These are phyloP conservation scores for Sugiyamaella boreocaroliniensis DNA, from an alignment of 805 yeast genomes.

Conservation along the genomic window DNA sequence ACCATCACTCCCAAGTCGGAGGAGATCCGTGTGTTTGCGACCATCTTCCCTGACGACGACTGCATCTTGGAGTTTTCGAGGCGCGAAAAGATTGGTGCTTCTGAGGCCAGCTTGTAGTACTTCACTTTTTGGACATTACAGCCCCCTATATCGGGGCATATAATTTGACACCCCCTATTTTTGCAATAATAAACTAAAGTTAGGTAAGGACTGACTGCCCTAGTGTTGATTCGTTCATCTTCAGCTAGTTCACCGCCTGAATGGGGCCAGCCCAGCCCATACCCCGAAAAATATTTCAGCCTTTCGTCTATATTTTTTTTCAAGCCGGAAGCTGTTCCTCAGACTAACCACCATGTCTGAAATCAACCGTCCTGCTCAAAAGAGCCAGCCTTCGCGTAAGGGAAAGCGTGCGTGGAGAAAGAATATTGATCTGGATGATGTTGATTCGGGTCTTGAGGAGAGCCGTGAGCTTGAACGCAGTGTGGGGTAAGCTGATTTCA, in stretches of 20 bases:
- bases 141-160: too few species aligned
- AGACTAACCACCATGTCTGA: conserved; percentile 23
- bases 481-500: conserved; percentile 36
- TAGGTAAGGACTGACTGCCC: too few species aligned
- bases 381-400: conserved; percentile 74
- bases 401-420: conserved; percentile 92
- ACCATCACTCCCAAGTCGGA: conserved; percentile 78
- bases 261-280: neutral
- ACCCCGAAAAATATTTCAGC: neutral
- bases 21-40: conserved; percentile 92
- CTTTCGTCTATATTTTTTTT: neutral
- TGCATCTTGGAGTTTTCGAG: conserved; percentile 61
- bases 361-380: conserved; percentile 49
- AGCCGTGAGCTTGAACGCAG: conserved; percentile 50
- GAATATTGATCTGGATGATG: conserved; percentile 78
- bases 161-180: too few species aligned
- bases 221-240: too few species aligned
- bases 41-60: conserved; percentile 96
- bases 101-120: too few species aligned
- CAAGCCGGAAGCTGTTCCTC: neutral
- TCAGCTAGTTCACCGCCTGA: too few species aligned
- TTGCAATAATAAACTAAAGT: too few species aligned
- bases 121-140: too few species aligned
- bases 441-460: conserved; percentile 64
- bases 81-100: neutral